Base-by-base conservation (phyloP, 345 rosid genomes). In the Eucalyptus coolabah region DNA sequence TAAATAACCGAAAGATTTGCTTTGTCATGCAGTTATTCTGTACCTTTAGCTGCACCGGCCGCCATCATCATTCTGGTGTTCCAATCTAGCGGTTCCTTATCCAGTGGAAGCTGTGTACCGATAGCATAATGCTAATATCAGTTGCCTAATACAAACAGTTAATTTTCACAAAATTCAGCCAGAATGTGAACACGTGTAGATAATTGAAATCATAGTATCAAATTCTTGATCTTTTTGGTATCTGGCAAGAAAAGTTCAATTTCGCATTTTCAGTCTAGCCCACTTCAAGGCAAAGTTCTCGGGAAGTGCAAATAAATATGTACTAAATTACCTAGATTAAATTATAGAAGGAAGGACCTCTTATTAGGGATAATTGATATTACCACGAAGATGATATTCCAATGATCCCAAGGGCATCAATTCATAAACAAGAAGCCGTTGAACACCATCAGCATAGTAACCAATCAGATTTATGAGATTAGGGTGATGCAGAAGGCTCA, bases 361-460 rank as follows among this genome's bases (percentile, higher is more conserved):
- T 28, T n/a, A 30, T 63, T 63, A 63, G 15, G 51, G 51, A 50
- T 14, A 14, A 50, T 50, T 50, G 51, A 50, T 2, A 2, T 50
- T 50, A 50, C 51, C 17, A 50, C 51, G 51, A 63, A 98, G 98
- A 89, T 96, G 99, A 93, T 97, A 97, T 93, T 97, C 99, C 90
- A 97, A 87, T 65, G 99, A 98, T 87, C 99, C 99, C 90, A 97
- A 89, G 13, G 98, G 94, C 98, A 98, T 96, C 91, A 96, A 97
- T 91, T 98, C 99, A 87, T 97, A 96, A 51, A 98, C 97, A 89
- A 98, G 96, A 89, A 97, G 99, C 65, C 98, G 95, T 67, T 96
- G 99, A 88, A 97, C 99, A 85, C 99, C 99, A 91, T 98, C 99
- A 87, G 98, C 97, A 91, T 98, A 97, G 92, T 97, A 97, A 85